Evolutionary conservation across 441 rosid species (phyloP).

Genomic region (Isatis lusitanica): DNA sequence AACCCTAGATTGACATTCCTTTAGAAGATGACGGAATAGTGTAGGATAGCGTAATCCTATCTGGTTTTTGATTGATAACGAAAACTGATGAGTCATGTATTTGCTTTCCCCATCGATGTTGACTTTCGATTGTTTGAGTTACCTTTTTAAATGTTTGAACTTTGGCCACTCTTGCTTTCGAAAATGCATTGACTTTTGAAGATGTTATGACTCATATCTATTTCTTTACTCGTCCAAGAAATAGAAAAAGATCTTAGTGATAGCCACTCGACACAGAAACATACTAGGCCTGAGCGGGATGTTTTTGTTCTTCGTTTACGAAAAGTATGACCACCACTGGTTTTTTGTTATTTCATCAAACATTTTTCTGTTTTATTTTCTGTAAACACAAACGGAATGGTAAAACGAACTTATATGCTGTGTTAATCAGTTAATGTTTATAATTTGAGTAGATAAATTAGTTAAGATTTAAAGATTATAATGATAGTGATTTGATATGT

Average conservation of each 20-base stretch:
- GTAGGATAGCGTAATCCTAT: neutral
- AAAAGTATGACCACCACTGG: neutral
- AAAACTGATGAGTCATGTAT: neutral
- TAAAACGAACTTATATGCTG: neutral
- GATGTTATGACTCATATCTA: neutral
- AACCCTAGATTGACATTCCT: no score
- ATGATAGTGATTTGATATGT: neutral
- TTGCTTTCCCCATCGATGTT: neutral
- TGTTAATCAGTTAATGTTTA: neutral
- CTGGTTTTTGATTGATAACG: neutral
- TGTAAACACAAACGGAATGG: neutral
- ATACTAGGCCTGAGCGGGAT: neutral
- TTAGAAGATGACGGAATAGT: no score
- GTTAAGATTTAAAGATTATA: neutral
- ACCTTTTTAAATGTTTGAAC: neutral
- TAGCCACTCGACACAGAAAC: neutral
- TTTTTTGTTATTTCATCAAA: neutral
- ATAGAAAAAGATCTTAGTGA: neutral
- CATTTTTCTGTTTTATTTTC: neutral
- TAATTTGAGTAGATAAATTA: neutral
- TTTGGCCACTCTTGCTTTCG: neutral
- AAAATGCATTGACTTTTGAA: neutral
- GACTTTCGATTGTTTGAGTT: neutral
- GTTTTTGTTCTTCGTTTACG: neutral
- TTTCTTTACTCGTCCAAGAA: neutral